These are phyloP conservation scores for Perkinsus olseni DNA, from an alignment of 169 alveolate species.

Conservation along the genomic window DNA sequence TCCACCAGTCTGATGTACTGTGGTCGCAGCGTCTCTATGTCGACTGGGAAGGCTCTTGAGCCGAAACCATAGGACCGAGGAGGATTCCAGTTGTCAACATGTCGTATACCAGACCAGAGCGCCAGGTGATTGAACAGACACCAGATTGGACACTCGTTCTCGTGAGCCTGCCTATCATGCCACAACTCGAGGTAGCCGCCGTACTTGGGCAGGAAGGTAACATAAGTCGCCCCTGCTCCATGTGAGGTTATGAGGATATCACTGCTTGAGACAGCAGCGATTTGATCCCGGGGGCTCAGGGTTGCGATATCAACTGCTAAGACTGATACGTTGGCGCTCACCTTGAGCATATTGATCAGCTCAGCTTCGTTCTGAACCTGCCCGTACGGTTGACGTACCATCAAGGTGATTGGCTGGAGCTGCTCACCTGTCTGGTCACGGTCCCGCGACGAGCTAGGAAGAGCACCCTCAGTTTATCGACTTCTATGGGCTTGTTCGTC, in stretches of 20 bases:
- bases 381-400: neutral
- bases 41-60: neutral
- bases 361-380: neutral
- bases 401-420: too few species aligned
- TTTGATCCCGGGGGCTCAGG: neutral
- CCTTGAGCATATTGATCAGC: neutral
- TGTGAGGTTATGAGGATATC: neutral
- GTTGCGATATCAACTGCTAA: neutral
- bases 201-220: neutral
- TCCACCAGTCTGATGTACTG: neutral
- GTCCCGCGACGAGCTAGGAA: neutral
- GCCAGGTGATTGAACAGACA: neutral
- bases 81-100: neutral
- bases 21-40: neutral
- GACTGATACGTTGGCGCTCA: neutral
- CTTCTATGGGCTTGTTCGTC: neutral
- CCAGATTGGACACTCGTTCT: neutral
- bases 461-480: neutral
- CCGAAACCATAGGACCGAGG: neutral
- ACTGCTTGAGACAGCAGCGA: neutral
- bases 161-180: neutral
- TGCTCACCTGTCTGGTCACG: neutral
- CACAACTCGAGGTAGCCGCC: neutral
- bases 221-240: neutral
- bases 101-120: neutral